These are phyloP conservation scores for Fomes fomentarius DNA, from an alignment of 1,284 basidiomycete species.

Conservation along the genomic window DNA sequence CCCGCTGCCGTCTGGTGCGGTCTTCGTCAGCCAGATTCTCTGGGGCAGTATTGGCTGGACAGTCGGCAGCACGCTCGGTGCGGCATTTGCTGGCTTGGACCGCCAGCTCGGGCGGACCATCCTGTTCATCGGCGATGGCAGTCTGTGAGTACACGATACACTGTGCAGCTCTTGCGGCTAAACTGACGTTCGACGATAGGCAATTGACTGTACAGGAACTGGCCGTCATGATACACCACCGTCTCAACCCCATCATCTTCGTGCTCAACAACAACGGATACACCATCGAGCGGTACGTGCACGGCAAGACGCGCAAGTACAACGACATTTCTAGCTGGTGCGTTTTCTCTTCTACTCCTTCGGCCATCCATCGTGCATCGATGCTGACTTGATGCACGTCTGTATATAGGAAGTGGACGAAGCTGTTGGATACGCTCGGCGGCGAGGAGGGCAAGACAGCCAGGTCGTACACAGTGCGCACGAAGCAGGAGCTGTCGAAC, in stretches of 20 bases:
- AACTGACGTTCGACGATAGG: slow-evolving; percentile 41
- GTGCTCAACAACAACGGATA: slow-evolving; percentile 92
- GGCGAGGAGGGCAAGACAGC: slow-evolving; percentile 56
- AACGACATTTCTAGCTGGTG: slow-evolving; percentile 75
- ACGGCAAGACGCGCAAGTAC: slow-evolving; percentile 68
- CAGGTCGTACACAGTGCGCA: slow-evolving; percentile 68
- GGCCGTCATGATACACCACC: slow-evolving; percentile 74
- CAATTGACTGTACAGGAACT: slow-evolving; percentile 79
- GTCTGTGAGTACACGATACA: slow-evolving; percentile 56
- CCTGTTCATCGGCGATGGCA: slow-evolving; percentile 88
- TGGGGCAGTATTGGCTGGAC: slow-evolving; percentile 92
- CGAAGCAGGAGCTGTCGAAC: slow-evolving; percentile 63
- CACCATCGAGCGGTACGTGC: slow-evolving; percentile 83
- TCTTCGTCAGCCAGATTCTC: slow-evolving; percentile 77
- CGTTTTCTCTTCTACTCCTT: slow-evolving; percentile 12
- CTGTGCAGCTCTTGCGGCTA: not conserved
- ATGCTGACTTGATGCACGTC: not conserved
- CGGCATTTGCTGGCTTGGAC: slow-evolving; percentile 79
- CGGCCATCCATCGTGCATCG: not conserved
- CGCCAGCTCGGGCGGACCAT: slow-evolving; percentile 67
- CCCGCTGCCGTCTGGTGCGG: slow-evolving; percentile 67
- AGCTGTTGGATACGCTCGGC: slow-evolving; percentile 61
- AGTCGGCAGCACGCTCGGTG: slow-evolving; percentile 76
- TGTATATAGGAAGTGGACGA: slow-evolving; percentile 53
- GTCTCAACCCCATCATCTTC: slow-evolving; percentile 79